Base-by-base conservation (phyloP, 2,329 filamentous ascomycete species). In the Cladosporium oxysporum region DNA sequence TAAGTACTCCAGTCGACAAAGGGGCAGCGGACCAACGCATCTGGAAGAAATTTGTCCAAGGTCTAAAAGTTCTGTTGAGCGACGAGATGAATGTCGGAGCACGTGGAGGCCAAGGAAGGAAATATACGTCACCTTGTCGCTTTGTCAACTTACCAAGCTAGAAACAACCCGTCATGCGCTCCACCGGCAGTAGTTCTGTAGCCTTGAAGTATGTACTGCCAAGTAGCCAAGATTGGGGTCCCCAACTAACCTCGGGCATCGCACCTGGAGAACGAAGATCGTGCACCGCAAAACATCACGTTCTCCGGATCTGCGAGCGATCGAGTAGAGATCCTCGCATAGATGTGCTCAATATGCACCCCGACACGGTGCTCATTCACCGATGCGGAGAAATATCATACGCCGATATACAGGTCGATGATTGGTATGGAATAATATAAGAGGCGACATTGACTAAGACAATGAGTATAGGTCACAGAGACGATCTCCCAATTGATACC, bases 171-270 rank as follows among this genome's bases (percentile, higher is more conserved):
- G 14, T 10, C 41, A 21, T n/a, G 12, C 41, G 41, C 41, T 23
- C 11, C 3, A 21, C 41, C 41, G 41, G 41, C 41, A 23, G 41
- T 47, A n/a, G 16, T 41, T 47, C n/a, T 47, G n/a, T 47, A 21
- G 41, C 41, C 6, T 1, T 7, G 1, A 8, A 23, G 41, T n/a
- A 23, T 12, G 8, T 21, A 1, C 41, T 47, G 52, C 52, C 52
- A 55, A 55, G 52, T 33, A 55, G 52, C 52, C 52, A 55, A 55
- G 52, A 33, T 55, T 55, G 52, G 52, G 52, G 28, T 53, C 16
- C 16, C 16, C 28, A 21, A n/a, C 11, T 29, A 55, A 55, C 52
- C 52, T 55, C 52, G 52, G 52, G 18, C 29, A 55, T 7, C n/a
- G 8, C 41, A 47, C n/a, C 41, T 47, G 41, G 8, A 47, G 41